phyloP scores from a whole-genome alignment of 768 basidiomycete species.

The Leccinum pellstonianum region DNA sequence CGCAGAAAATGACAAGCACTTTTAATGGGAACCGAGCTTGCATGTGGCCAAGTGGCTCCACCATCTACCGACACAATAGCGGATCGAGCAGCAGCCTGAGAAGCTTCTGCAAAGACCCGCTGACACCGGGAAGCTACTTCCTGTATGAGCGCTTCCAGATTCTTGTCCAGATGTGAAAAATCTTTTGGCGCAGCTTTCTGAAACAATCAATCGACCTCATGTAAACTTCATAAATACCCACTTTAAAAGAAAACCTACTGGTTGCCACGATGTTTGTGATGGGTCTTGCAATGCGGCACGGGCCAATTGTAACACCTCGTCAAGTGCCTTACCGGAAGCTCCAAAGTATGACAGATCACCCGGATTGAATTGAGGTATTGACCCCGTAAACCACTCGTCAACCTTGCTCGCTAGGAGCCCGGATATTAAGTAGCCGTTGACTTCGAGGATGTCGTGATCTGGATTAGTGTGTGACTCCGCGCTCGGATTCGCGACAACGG shows the following conservation, averaged over 20 bases:
- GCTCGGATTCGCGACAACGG: constrained; percentile 48
- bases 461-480: constrained; percentile 48
- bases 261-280: constrained; percentile 48
- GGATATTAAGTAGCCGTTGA: constrained; percentile 73
- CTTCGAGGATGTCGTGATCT: constrained; percentile 74
- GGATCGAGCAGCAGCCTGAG: constrained; percentile 62
- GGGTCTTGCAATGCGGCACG: constrained; percentile 47
- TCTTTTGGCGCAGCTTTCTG: constrained; percentile 51
- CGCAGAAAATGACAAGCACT: constrained; percentile 41
- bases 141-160: constrained; percentile 62
- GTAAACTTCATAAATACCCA: constrained; percentile 25
- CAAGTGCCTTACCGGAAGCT: constrained; percentile 26
- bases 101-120: constrained; percentile 59
- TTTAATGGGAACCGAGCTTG: constrained; percentile 33
- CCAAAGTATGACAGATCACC: constrained; percentile 30
- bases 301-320: constrained; percentile 47
- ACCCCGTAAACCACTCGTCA: constrained; percentile 79
- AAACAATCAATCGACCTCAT: constrained; percentile 31
- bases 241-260: constrained; percentile 43
- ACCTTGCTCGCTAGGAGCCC: constrained; percentile 67
- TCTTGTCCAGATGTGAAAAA: constrained; percentile 60
- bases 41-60: constrained; percentile 30
- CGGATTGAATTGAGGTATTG: constrained; percentile 36
- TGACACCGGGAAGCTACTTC: constrained; percentile 62
- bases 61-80: constrained; percentile 40